Percentiles rank a stretch among this genome's conserved stretches.
phyloP scores from a whole-genome alignment of 2,329 filamentous ascomycete species.

The Verticillium albo-atrum region DNA sequence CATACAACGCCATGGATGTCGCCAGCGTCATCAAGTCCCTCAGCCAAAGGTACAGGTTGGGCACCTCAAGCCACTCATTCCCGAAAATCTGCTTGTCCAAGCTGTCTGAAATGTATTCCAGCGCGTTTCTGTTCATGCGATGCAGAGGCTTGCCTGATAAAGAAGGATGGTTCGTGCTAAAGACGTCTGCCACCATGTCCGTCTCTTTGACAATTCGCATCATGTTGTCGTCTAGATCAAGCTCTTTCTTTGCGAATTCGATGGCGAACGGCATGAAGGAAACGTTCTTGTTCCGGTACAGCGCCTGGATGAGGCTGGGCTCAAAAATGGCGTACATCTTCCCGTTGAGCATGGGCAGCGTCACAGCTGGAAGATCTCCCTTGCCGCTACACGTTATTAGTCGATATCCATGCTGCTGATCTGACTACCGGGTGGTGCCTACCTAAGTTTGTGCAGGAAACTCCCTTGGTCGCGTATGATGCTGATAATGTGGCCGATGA shows the following conservation, averaged over 20 bases:
- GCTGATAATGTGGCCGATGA: conserved; percentile 41
- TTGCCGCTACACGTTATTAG: conserved; percentile 13
- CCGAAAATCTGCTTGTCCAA: conserved; percentile 18
- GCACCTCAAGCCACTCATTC: conserved; percentile 15
- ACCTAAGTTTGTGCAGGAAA: not conserved
- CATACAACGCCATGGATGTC: conserved; percentile 35
- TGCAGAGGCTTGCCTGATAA: conserved; percentile 21
- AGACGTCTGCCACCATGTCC: conserved; percentile 25
- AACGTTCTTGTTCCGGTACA: conserved; percentile 36
- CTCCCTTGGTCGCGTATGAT: conserved; percentile 28
- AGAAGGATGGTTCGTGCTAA: conserved; percentile 12
- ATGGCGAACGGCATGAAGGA: conserved; percentile 37
- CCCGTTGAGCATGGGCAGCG: conserved; percentile 36
- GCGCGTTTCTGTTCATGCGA: conserved; percentile 27
- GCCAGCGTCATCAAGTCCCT: conserved; percentile 26
- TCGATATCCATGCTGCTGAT: too few species aligned
- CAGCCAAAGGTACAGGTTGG: conserved; percentile 33
- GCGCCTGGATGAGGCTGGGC: conserved; percentile 32
- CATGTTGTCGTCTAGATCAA: conserved; percentile 26
- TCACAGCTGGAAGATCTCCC: conserved; percentile 29
- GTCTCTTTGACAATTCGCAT: conserved; percentile 24
- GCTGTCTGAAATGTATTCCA: conserved; percentile 24
- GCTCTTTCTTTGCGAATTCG: conserved; percentile 28
- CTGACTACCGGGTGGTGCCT: not conserved
- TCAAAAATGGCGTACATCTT: conserved; percentile 41